These are phyloP conservation scores for Huntiella decipiens DNA, from an alignment of 2,329 filamentous ascomycete genomes.

Conservation along the genomic window DNA sequence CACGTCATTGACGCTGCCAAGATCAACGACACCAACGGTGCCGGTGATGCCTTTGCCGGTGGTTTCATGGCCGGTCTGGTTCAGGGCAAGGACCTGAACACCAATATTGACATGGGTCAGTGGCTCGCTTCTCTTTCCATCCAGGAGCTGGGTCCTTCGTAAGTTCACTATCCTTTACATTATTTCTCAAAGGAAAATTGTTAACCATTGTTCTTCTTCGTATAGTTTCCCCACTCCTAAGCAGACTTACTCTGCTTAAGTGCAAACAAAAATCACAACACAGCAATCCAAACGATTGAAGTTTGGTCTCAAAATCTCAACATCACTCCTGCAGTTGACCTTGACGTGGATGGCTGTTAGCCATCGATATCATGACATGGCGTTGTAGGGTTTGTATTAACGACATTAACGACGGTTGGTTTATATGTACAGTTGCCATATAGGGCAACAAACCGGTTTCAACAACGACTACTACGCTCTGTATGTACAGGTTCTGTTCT, in stretches of 20 bases:
- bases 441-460: constrained; percentile 26
- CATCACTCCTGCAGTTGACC: constrained; percentile 3
- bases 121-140: constrained; percentile 92
- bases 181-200: not conserved
- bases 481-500: constrained; percentile 1
- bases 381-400: constrained; percentile 11
- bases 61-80: constrained; percentile 83
- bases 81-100: constrained; percentile 60
- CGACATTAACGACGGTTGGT: constrained; percentile 8
- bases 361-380: constrained; percentile 1
- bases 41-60: constrained; percentile 90
- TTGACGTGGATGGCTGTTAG: not conserved
- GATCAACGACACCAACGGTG: constrained; percentile 94
- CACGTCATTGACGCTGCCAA: constrained; percentile 55
- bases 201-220: constrained; percentile 5
- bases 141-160: constrained; percentile 89
- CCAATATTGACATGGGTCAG: constrained; percentile 76
- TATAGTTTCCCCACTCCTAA: constrained; percentile 63
- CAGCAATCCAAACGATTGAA: too few relatives aligned
- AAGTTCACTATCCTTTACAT: constrained; percentile 26
- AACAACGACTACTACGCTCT: constrained; percentile 26
- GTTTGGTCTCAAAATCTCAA: constrained; percentile 9
- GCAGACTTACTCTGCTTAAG: constrained; percentile 43
- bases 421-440: constrained; percentile 4
- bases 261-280: not conserved